phyloP scores from a whole-genome alignment of 176 grass and related monocot species.

The Carex scoparia region DNA sequence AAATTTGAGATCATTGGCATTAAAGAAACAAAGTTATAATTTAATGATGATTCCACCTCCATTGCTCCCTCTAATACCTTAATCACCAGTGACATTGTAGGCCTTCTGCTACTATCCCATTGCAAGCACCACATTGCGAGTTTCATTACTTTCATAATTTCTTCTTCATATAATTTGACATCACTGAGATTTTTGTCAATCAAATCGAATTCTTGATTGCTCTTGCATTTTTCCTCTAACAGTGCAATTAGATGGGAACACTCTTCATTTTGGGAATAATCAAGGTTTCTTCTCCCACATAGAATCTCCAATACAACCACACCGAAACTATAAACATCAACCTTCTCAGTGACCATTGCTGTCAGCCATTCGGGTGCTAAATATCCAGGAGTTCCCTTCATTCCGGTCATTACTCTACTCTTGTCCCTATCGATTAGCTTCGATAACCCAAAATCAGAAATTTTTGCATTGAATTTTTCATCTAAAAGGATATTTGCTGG shows the following conservation, averaged over 20 bases:
- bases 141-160: constrained; percentile 37
- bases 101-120: constrained; percentile 37
- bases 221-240: constrained; percentile 34
- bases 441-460: constrained; percentile 63
- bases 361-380: constrained; percentile 65
- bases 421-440: constrained; percentile 58
- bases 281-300: constrained; percentile 44
- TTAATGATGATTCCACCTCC: constrained; percentile 24
- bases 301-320: constrained; percentile 58
- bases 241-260: constrained; percentile 37
- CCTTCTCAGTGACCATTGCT: constrained; percentile 56
- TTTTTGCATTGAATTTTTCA: constrained; percentile 45
- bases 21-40: constrained; percentile 24
- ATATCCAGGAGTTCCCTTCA: constrained; percentile 49
- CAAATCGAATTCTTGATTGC: constrained; percentile 26
- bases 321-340: constrained; percentile 64
- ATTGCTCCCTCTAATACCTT: constrained; percentile 47
- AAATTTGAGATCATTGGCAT: background rate
- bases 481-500: constrained; percentile 68
- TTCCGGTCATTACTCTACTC: constrained; percentile 33
- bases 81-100: constrained; percentile 52
- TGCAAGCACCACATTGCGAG: constrained; percentile 68
- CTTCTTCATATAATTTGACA: constrained; percentile 20
- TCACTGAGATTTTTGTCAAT: constrained; percentile 3
- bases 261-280: constrained; percentile 31